Conservation (phyloP, 768 basidiomycete species). For the Cystofilobasidium capitatum region DNA sequence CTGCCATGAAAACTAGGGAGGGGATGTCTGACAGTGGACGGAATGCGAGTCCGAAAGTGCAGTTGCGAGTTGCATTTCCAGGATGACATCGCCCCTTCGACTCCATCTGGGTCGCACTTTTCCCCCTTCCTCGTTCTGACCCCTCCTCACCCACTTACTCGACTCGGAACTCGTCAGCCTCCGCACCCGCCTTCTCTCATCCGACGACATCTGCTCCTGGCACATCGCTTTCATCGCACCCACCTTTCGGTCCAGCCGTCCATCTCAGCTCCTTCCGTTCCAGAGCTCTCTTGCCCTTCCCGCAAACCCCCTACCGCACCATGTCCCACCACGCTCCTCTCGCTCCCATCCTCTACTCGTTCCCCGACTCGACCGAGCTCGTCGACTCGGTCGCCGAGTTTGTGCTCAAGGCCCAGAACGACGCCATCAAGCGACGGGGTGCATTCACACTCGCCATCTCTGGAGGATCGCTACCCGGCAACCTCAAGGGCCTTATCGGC, state of each 20-base stretch:
- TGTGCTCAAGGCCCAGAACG: slow-evolving; percentile 75
- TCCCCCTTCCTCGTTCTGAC: no score
- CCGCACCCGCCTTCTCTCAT: no score
- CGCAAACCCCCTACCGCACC: neutral
- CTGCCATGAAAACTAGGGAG: no score
- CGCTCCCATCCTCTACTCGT: slow-evolving; percentile 63
- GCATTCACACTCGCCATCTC: slow-evolving; percentile 88
- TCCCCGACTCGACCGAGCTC: slow-evolving; percentile 51
- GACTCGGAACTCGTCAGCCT: no score
- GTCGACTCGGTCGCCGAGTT: slow-evolving; percentile 63
- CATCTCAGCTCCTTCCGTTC: neutral
- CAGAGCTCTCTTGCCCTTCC: neutral
- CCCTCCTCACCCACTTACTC: no score
- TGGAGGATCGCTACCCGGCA: slow-evolving; percentile 78
- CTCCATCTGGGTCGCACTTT: no score
- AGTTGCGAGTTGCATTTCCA: no score
- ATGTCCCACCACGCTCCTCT: slow-evolving; percentile 42
- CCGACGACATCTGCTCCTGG: no score
- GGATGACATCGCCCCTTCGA: no score
- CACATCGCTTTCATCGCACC: neutral
- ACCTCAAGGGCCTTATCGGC: slow-evolving; percentile 61
- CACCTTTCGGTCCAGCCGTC: neutral
- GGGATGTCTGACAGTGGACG: no score
- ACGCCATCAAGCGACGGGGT: slow-evolving; percentile 77
- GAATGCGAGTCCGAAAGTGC: no score